Evolutionary conservation across 164 flowering plant species (phyloP).

Genomic region (Nelumbo lutea): DNA sequence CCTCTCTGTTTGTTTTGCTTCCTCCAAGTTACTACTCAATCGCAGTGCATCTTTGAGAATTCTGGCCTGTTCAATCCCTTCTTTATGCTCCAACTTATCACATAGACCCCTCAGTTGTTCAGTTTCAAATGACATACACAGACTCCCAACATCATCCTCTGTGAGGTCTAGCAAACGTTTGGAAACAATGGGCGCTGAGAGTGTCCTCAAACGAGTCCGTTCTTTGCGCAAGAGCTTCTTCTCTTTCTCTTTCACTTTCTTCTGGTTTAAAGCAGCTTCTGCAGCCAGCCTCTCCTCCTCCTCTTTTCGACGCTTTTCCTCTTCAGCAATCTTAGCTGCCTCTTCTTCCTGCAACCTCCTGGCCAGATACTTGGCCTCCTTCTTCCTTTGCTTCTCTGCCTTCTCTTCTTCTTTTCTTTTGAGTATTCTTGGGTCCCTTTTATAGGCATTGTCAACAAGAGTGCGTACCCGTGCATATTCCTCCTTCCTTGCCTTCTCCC

Average conservation of each 20-base stretch:
- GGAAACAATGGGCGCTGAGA: slow-evolving; percentile 45
- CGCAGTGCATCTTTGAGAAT: slow-evolving; percentile 45
- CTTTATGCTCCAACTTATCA: slow-evolving; percentile 52
- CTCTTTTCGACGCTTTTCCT: slow-evolving; percentile 62
- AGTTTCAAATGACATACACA: slow-evolving; percentile 62
- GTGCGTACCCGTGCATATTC: slow-evolving; percentile 68
- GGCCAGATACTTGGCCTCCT: slow-evolving; percentile 66
- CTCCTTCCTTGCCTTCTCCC: slow-evolving; percentile 89
- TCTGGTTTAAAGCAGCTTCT: slow-evolving; percentile 58
- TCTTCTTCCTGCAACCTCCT: slow-evolving; percentile 84
- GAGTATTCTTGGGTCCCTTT: slow-evolving; percentile 73
- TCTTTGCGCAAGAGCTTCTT: slow-evolving; percentile 84
- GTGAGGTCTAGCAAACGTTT: slow-evolving; percentile 25
- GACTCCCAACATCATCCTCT: slow-evolving; percentile 61
- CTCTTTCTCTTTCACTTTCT: slow-evolving; percentile 52
- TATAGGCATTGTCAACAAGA: slow-evolving; percentile 89
- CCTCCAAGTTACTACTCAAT: slow-evolving; percentile 9
- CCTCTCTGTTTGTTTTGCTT: slow-evolving; percentile 28
- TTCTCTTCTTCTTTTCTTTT: slow-evolving; percentile 71
- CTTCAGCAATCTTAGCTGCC: slow-evolving; percentile 72
- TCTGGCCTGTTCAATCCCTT: slow-evolving; percentile 42
- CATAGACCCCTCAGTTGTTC: slow-evolving; percentile 57
- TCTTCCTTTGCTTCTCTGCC: slow-evolving; percentile 78
- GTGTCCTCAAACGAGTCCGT: slow-evolving; percentile 66
- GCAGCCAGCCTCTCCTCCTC: slow-evolving; percentile 72